A percentile compares a stretch with the other conserved stretches of the same genome.
These are phyloP conservation scores for Salmacisia buchloeana DNA, from an alignment of 1,284 basidiomycete species.

Conservation along the genomic window DNA sequence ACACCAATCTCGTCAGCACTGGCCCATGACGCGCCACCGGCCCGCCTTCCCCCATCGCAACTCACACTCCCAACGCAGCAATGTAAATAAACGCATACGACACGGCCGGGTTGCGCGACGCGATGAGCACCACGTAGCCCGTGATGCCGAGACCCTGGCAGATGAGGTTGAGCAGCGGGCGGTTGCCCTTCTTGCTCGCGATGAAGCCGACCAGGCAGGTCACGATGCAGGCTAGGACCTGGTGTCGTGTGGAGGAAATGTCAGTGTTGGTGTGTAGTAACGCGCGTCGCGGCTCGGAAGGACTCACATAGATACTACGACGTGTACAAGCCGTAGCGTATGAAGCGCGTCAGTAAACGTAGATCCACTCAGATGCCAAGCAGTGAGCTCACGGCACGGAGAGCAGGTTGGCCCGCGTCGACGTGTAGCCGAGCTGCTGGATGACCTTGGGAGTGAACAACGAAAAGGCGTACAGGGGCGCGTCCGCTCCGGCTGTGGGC, in stretches of 20 bases:
- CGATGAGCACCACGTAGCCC: constrained; percentile 67
- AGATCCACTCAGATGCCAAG: constrained; percentile 11
- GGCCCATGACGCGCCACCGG: not conserved
- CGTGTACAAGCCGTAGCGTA: not conserved
- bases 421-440: constrained; percentile 20
- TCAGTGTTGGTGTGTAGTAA: not conserved
- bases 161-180: constrained; percentile 61
- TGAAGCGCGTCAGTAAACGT: too few species aligned
- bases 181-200: constrained; percentile 61
- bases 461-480: constrained; percentile 66
- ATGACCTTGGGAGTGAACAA: constrained; percentile 61
- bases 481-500: constrained; percentile 12
- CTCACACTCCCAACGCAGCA: constrained; percentile 37
- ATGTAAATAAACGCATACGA: constrained; percentile 68
- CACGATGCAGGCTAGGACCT: constrained; percentile 57
- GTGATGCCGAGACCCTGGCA: constrained; percentile 51
- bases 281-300: not conserved
- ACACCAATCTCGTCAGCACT: not conserved
- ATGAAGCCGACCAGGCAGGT: constrained; percentile 63
- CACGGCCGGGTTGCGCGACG: constrained; percentile 54
- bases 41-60: not conserved
- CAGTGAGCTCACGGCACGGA: constrained; percentile 19
- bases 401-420: constrained; percentile 37
- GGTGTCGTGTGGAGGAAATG: too few species aligned
- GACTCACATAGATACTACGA: constrained; percentile 2